These are phyloP conservation scores for Apiospora marii DNA, from an alignment of 2,329 filamentous ascomycete genomes.

Conservation along the genomic window DNA sequence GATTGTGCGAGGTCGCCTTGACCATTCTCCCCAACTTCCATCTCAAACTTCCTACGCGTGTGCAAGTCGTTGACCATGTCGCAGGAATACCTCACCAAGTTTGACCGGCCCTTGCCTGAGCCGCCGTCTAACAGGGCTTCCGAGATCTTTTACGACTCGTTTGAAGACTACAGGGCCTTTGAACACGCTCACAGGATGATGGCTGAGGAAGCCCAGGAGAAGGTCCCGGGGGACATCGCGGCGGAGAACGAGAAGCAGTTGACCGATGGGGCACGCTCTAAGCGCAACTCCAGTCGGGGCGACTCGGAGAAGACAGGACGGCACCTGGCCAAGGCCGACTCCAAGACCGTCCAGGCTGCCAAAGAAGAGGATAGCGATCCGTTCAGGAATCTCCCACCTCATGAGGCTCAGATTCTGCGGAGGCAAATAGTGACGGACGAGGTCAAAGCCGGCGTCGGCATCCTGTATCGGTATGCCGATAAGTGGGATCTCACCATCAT, in stretches of 20 bases:
- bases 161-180: constrained; percentile 12
- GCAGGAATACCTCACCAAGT: background rate
- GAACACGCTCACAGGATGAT: constrained; percentile 18
- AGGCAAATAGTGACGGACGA: constrained; percentile 72
- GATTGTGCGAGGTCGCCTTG: background rate
- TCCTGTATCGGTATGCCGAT: constrained; percentile 75
- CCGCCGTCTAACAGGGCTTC: constrained; percentile 9
- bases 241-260: background rate
- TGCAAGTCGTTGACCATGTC: constrained; percentile 6
- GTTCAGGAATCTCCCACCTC: constrained; percentile 67
- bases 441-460: constrained; percentile 68
- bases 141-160: constrained; percentile 21
- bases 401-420: constrained; percentile 73
- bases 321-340: constrained; percentile 52
- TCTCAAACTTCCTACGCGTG: background rate
- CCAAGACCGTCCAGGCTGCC: constrained; percentile 46
- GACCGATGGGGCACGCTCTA: background rate
- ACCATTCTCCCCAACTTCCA: background rate
- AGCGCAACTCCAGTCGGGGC: background rate
- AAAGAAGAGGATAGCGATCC: constrained; percentile 59
- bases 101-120: constrained; percentile 12
- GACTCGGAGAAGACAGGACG: background rate
- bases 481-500: constrained; percentile 71
- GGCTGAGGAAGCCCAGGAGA: background rate
- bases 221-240: background rate